phyloP scores from a whole-genome alignment of 805 yeast genomes.

The Candida railenensis region DNA sequence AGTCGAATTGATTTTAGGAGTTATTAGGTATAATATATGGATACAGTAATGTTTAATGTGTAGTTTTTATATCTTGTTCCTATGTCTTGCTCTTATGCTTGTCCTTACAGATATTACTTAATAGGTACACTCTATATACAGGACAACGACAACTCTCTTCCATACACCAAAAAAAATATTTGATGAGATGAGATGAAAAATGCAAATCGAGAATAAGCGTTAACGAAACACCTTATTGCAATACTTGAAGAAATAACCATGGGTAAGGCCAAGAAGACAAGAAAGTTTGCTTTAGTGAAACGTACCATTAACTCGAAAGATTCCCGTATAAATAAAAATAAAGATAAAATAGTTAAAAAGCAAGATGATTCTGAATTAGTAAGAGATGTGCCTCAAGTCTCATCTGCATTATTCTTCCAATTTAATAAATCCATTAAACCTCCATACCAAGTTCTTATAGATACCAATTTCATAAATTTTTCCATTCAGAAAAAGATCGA shows the following conservation, averaged over 20 bases:
- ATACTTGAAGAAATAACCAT: too few species aligned
- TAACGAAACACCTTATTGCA: neutral
- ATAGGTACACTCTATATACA: too few species aligned
- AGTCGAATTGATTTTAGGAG: neutral
- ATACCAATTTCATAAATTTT: slow-evolving; percentile 95
- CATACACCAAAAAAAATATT: neutral
- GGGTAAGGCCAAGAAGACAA: slow-evolving; percentile 97
- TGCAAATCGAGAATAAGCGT: too few species aligned
- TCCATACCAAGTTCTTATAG: slow-evolving; percentile 95
- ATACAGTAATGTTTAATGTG: too few species aligned
- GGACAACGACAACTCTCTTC: too few species aligned
- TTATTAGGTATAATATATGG: neutral
- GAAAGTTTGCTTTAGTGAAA: slow-evolving; percentile 94
- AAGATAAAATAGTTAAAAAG: slow-evolving; percentile 33
- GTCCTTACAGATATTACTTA: too few species aligned
- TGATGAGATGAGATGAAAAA: neutral
- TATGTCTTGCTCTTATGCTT: too few species aligned
- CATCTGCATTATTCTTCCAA: slow-evolving; percentile 93
- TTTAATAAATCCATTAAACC: slow-evolving; percentile 93
- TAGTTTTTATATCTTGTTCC: too few species aligned
- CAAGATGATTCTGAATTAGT: slow-evolving; percentile 68
- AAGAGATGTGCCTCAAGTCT: slow-evolving; percentile 75
- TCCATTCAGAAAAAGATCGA: slow-evolving; percentile 95
- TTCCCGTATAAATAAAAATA: slow-evolving; percentile 50
- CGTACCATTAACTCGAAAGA: slow-evolving; percentile 76